Percentiles rank a stretch among this genome's conserved stretches.
phyloP scores from a whole-genome alignment of 768 basidiomycete genomes.

The Rhodotorula kratochvilovae region DNA sequence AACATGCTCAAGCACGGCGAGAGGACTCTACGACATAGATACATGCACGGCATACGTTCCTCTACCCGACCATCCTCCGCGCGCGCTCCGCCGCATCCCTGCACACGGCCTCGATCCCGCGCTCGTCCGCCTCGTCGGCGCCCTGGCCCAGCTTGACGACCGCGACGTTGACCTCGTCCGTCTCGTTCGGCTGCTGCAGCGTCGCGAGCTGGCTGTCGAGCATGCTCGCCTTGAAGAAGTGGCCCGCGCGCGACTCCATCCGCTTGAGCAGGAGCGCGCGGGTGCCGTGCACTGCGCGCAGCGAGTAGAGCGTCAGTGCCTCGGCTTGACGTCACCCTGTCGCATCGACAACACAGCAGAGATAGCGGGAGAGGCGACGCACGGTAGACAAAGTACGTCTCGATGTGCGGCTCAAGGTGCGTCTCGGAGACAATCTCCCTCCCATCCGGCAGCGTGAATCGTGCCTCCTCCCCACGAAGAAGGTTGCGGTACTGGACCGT shows the following conservation, averaged over 20 bases:
- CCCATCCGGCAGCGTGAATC: slow-evolving; percentile 28
- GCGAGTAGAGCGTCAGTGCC: neutral
- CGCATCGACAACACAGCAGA: no score
- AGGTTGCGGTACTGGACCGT: slow-evolving; percentile 76
- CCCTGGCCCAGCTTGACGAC: slow-evolving; percentile 27
- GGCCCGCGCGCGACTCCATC: slow-evolving; percentile 61
- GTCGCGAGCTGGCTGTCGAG: slow-evolving; percentile 70
- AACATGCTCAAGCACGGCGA: neutral
- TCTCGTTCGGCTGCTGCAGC: slow-evolving; percentile 60
- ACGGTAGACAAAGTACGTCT: slow-evolving; percentile 73
- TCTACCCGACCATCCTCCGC: neutral
- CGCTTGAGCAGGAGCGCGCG: slow-evolving; percentile 59
- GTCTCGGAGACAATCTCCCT: slow-evolving; percentile 13
- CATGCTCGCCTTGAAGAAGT: slow-evolving; percentile 82
- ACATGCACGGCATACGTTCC: no score
- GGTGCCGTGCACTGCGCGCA: slow-evolving; percentile 57
- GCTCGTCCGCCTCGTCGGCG: slow-evolving; percentile 18
- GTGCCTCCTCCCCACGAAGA: slow-evolving; percentile 58
- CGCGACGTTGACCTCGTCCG: slow-evolving; percentile 32
- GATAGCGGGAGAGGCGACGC: slow-evolving; percentile 3
- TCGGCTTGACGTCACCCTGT: neutral
- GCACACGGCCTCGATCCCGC: slow-evolving; percentile 21
- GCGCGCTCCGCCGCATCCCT: slow-evolving; percentile 8
- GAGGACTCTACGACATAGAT: neutral
- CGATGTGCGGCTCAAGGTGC: slow-evolving; percentile 45